Conservation (phyloP, 306 rosid species). For the Biancaea sappan region DNA sequence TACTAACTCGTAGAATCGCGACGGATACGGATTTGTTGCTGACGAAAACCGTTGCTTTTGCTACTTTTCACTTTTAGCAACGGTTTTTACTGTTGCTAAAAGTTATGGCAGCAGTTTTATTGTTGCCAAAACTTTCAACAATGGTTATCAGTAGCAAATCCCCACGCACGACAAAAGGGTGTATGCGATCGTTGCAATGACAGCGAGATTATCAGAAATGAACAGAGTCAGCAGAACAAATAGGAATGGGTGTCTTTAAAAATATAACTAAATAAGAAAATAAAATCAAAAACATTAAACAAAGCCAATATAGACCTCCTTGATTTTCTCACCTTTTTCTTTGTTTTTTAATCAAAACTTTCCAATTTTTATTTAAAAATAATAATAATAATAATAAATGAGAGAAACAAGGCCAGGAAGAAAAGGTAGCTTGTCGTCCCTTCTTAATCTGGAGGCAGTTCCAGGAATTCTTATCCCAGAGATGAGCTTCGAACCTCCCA, state of each 20-base stretch:
- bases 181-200: slow-evolving; percentile 63
- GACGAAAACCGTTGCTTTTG: no score
- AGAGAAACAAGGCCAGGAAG: background rate
- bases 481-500: slow-evolving; percentile 95
- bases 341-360: slow-evolving; percentile 17
- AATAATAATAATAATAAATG: background rate
- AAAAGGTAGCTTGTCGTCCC: slow-evolving; percentile 80
- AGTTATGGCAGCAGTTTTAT: no score
- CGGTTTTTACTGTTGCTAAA: no score
- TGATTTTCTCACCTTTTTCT: slow-evolving; percentile 32
- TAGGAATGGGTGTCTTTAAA: slow-evolving; percentile 5
- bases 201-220: slow-evolving; percentile 49
- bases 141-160: no score
- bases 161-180: slow-evolving; percentile 48
- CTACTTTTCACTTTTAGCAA: no score
- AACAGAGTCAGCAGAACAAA: slow-evolving; percentile 56
- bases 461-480: slow-evolving; percentile 96
- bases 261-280: background rate
- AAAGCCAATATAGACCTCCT: slow-evolving; percentile 51
- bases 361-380: background rate
- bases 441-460: slow-evolving; percentile 83
- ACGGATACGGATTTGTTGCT: no score
- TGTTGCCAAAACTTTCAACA: no score
- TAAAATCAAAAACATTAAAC: slow-evolving; percentile 16
- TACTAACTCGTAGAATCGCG: no score